Evolutionary conservation across 2,329 filamentous ascomycete species (phyloP).

Genomic region (Cladobotryum mycophilum): DNA sequence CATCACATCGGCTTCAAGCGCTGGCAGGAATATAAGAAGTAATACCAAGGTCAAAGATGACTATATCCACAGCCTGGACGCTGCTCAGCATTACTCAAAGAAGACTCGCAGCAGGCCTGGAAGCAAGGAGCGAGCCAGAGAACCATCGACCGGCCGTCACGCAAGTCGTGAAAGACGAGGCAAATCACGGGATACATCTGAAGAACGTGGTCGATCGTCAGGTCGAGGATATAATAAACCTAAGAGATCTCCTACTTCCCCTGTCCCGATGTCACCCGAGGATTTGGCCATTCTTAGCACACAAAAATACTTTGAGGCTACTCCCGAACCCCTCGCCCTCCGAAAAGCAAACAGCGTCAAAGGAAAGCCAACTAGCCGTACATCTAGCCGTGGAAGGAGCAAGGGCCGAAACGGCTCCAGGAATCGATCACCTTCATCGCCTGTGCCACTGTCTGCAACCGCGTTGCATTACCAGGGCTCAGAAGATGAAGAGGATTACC

Average conservation of each 20-base stretch:
- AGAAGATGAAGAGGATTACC: slow-evolving; percentile 60
- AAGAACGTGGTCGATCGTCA: slow-evolving; percentile 62
- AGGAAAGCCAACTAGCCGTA: slow-evolving; percentile 35
- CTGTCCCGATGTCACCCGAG: slow-evolving; percentile 89
- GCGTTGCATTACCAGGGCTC: slow-evolving; percentile 35
- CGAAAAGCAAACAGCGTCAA: slow-evolving; percentile 35
- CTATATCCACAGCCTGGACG: slow-evolving; percentile 80
- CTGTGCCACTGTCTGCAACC: slow-evolving; percentile 64
- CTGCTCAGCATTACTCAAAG: slow-evolving; percentile 59
- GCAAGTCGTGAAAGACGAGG: slow-evolving; percentile 44
- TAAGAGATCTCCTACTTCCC: slow-evolving; percentile 86
- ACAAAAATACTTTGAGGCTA: slow-evolving; percentile 27
- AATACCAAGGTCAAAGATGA: slow-evolving; percentile 64
- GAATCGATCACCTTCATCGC: slow-evolving; percentile 70
- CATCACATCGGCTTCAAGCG: slow-evolving; percentile 49
- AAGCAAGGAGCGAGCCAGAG: slow-evolving; percentile 41
- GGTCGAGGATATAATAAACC: slow-evolving; percentile 63
- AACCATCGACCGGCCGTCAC: slow-evolving; percentile 40
- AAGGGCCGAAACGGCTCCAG: slow-evolving; percentile 51
- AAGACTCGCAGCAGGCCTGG: slow-evolving; percentile 50
- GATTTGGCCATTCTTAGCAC: slow-evolving; percentile 62
- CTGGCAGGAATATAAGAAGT: slow-evolving; percentile 43
- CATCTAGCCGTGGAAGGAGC: slow-evolving; percentile 51
- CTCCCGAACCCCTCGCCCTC: slow-evolving; percentile 38
- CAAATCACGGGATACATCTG: slow-evolving; percentile 56